Evolutionary conservation across 371 early-diverging fungal genomes (phyloP).

Genomic region (Choanephora cucurbitarum): DNA sequence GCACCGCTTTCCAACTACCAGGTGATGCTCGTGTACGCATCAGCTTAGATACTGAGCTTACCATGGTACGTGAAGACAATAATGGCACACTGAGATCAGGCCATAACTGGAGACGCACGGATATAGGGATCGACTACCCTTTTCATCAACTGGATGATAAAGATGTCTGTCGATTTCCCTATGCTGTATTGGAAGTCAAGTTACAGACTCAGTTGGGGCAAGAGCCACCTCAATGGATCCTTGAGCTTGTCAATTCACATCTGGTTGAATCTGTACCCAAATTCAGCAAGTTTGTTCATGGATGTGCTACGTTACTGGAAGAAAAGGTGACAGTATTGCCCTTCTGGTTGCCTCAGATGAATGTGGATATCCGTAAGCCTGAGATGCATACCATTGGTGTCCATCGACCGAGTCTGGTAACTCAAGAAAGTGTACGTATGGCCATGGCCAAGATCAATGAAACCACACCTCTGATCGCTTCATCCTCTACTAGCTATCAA

Average conservation of each 20-base stretch:
- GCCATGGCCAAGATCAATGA: conserved; percentile 20
- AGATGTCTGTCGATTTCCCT: conserved; percentile 95
- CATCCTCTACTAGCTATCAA: neutral
- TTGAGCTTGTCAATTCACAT: conserved; percentile 86
- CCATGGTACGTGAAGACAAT: conserved; percentile 97
- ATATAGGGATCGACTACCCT: conserved; percentile 93
- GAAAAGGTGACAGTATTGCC: conserved; percentile 90
- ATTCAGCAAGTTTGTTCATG: conserved; percentile 99
- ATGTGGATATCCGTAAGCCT: conserved; percentile 87
- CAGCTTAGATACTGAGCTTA: conserved; percentile 96
- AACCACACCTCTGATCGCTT: conserved; percentile 16
- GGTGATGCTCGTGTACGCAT: conserved; percentile 98
- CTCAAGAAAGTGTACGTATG: conserved; percentile 26
- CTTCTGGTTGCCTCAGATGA: conserved; percentile 99
- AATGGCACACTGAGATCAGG: conserved; percentile 66
- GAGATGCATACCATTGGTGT: conserved; percentile 42
- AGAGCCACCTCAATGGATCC: conserved; percentile 96
- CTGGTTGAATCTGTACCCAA: conserved; percentile 98
- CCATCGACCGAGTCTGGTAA: conserved; percentile 31
- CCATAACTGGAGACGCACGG: conserved; percentile 94
- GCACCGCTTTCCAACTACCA: conserved; percentile 99
- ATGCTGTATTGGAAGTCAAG: conserved; percentile 98
- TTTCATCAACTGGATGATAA: conserved; percentile 85
- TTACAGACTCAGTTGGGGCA: conserved; percentile 93
- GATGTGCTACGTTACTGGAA: conserved; percentile 91